Base-by-base conservation (phyloP, 208 protist species). In the Trypanosoma platydactyli region DNA sequence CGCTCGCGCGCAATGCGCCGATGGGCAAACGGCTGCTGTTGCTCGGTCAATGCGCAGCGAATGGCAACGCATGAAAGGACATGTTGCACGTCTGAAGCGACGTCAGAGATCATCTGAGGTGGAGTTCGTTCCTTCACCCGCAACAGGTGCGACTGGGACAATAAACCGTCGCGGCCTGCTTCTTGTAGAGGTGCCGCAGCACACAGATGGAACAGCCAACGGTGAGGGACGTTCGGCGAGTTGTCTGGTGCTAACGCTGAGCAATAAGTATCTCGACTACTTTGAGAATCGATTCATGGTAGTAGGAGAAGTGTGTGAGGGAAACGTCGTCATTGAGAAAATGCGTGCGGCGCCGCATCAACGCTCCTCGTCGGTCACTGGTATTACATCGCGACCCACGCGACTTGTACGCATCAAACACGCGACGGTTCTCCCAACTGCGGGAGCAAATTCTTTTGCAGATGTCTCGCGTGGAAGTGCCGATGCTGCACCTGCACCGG, bases 281-380 rank as follows among this genome's bases (percentile, higher is more conserved):
- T 67, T 92, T 22, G 83, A 89, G n/a, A 52, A 25, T 11, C 67
- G 77, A 40, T 91, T 77, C 63, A 62, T 91, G 27, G 59, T 82
- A 3, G 69, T 94, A 38, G 88, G 88, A 12, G 59, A 72, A 20
- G 79, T 94, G 44, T 59, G 68, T 3, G 88, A 94, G 56, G 88
- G 83, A 1, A 61, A 72, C n/a, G 24, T 50, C 27, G 73, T 83
- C 9, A 64, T 91, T 59, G 54, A 70, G n/a, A 71, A 74, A 13
- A 73, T 90, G 53, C 79, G 76, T 12, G 63, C 66, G 18, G 66
- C 72, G 0, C 74, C 80, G 0, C 45, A 73, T 45, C 38, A 61
- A 71, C 53, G 29, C 2, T 45, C 27, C 6, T 41, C 60, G 27
- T 55, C 46, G 6, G 30, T 35, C 15, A 45, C 63, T 13, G 42